Percentiles rank a stretch among this genome's conserved stretches.
Conservation (phyloP, 805 yeast genomes). For the Tetrapisispora iriomotensis region DNA sequence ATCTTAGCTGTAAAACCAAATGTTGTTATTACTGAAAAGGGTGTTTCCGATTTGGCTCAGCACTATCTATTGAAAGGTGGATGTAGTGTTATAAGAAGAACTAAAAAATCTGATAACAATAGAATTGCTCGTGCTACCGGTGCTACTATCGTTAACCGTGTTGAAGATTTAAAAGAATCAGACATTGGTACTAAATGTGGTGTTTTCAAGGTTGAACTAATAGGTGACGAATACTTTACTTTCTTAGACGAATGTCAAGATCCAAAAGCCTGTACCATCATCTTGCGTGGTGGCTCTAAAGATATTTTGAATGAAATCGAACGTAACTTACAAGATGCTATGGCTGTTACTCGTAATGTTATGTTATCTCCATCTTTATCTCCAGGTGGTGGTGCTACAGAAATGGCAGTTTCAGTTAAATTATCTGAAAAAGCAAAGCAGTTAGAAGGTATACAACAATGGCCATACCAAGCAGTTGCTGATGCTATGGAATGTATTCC, state of each 20-base stretch:
- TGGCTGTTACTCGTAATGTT: conserved; percentile 95
- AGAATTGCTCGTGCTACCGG: conserved; percentile 96
- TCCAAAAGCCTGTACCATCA: conserved; percentile 88
- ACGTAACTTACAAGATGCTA: conserved; percentile 94
- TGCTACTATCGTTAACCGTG: conserved; percentile 91
- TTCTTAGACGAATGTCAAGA: conserved; percentile 68
- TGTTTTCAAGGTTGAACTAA: conserved; percentile 80
- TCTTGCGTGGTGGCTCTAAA: conserved; percentile 93
- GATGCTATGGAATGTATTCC: conserved; percentile 99
- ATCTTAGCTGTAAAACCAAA: conserved; percentile 82
- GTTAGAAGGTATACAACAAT: conserved; percentile 90
- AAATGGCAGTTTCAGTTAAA: conserved; percentile 91
- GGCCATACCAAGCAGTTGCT: conserved; percentile 98
- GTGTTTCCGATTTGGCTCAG: conserved; percentile 95
- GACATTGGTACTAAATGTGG: conserved; percentile 90
- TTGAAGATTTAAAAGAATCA: conserved; percentile 84
- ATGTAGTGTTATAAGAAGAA: conserved; percentile 86
- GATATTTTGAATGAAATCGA: conserved; percentile 94
- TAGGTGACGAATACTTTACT: conserved; percentile 96
- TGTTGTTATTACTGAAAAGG: conserved; percentile 93
- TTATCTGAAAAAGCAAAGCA: conserved; percentile 84
- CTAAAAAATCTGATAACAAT: conserved; percentile 89
- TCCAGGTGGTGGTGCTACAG: conserved; percentile 99
- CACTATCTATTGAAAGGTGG: conserved; percentile 91
- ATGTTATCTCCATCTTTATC: conserved; percentile 87